Base-by-base conservation (phyloP, 164 flowering plant species). In the Vitis cinerea region DNA sequence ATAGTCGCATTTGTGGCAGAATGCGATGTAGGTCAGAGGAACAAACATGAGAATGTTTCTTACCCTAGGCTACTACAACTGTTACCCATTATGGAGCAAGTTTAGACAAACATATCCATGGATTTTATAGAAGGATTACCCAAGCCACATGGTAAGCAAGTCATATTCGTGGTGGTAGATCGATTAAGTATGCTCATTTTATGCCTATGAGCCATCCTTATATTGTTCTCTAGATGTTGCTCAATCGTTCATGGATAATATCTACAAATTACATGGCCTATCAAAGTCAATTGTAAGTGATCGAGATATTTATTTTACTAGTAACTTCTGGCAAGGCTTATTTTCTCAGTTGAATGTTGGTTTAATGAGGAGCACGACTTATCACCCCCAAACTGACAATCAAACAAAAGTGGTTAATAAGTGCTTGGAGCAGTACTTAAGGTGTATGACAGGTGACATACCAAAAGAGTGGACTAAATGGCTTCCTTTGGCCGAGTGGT, bases 101-200 rank as follows among this genome's bases (percentile, higher is more conserved):
- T 56, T 14, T 67, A 62, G 70, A 7, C 0, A 27, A 53, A 37
- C 7, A 37, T 37, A 37, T 37, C 44, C 44, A 37, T 37, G 44
- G 44, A 37, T 37, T 37, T 37, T 37, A 8, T 29, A 30, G 9
- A 10, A 23, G 11, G 56, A 3, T 17, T 67, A 0, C 70, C 61
- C 8, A n/a, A n/a, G 2, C 37, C 50, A 11, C 16, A 14, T 9
- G 62, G 70, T 48, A 3, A 64, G 6, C 12, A 13, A 9, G 64
- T 49, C 3, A 56, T 72, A 3, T 27, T 72, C 3, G 59, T 72
- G 1, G 74, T 67, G 2, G 71, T 73, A 10, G 76, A 73, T 55
- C 57, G 3, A 7, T 48, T 50, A 62, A 73, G 49, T 60, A 53
- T 30, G 66, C 56, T 4, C 71, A 73, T 27, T 73, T 73, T 11